Conservation (phyloP, 495 filamentous ascomycete species). For the Penicillium herquei region DNA sequence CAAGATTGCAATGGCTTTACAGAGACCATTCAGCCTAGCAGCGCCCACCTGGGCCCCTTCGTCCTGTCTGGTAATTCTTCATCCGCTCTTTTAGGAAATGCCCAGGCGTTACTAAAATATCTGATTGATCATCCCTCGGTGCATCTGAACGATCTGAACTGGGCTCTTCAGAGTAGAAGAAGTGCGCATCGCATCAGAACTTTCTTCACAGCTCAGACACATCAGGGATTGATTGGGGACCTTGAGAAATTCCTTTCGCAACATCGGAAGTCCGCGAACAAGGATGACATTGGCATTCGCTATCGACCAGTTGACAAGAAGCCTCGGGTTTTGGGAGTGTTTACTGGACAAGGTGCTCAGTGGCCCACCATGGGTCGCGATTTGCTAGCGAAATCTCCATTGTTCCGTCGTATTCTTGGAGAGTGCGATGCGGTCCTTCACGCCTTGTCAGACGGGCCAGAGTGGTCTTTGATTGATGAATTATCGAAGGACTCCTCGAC, state of each 20-base stretch:
- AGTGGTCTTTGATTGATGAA: conserved; percentile 9
- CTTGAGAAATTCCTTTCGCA: not conserved
- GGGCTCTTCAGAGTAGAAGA: no score
- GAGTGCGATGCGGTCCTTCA: conserved; percentile 14
- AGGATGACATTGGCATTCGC: conserved; percentile 28
- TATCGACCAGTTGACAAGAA: not conserved
- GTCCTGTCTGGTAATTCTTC: not conserved
- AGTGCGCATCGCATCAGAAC: no score
- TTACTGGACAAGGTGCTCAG: conserved; percentile 50
- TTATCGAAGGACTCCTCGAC: not conserved
- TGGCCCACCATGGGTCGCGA: conserved; percentile 35
- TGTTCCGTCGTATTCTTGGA: not conserved
- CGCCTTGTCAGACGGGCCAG: conserved; percentile 12
- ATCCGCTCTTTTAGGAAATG: no score
- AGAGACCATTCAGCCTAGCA: not conserved
- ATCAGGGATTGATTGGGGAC: no score
- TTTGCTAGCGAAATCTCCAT: conserved; percentile 18
- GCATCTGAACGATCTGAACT: no score
- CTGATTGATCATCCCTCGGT: no score
- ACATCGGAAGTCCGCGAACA: conserved; percentile 34
- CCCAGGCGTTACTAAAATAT: no score
- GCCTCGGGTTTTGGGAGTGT: conserved; percentile 18
- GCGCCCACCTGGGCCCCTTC: not conserved
- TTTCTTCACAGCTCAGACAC: no score
- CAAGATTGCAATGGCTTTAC: conserved; percentile 37